Base-by-base conservation (phyloP, 148 eudicot species). In the Bassia scoparia region DNA sequence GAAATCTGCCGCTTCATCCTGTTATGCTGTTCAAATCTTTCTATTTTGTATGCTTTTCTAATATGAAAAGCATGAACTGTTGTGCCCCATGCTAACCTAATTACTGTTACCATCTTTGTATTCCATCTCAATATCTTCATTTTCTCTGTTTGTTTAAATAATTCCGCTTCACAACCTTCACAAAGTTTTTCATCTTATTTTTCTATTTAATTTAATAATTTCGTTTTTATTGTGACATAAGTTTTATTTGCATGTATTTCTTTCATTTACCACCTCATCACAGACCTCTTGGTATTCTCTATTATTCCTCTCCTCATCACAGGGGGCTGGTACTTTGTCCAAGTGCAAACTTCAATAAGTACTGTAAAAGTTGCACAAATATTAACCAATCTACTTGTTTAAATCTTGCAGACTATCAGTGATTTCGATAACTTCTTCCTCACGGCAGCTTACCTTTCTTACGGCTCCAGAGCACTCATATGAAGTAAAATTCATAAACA, bases 381-480 rank as follows among this genome's bases (percentile, higher is more conserved):
- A n/a, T n/a, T n/a, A n/a, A 26, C 53, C n/a, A 49, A 33, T 61
- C 53, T 68, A 38, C 44, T 23, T 70, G 17, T 44, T 72, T 16
- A 79, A 75, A 44, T 64, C 69, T 74, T 82, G 87, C 96, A 95
- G 98, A 82, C n/a, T 92, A 71, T 89, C 99, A 27, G 86, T 95
- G 26, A 70, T 95, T 43, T 89, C 89, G 35, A 86, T 95, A 30
- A 95, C 58, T 89, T 91, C n/a, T 95, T 95, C 81, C 92, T 95
- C 3, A 92, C 97, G 99, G 67, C 99, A 92, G 78, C 86, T 96
- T 96, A 90, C 89, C 81, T 96, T 96, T 73, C 96, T 96, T 58
- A 96, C 97, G 99, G 62, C 79, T 96, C 70, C 88, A 92, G 76
- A 72, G 87, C 88, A 59, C 85, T 90, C 33, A 65, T 88, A 52